Base-by-base conservation (phyloP, 805 yeast species). In the Alloascoidea africana region DNA sequence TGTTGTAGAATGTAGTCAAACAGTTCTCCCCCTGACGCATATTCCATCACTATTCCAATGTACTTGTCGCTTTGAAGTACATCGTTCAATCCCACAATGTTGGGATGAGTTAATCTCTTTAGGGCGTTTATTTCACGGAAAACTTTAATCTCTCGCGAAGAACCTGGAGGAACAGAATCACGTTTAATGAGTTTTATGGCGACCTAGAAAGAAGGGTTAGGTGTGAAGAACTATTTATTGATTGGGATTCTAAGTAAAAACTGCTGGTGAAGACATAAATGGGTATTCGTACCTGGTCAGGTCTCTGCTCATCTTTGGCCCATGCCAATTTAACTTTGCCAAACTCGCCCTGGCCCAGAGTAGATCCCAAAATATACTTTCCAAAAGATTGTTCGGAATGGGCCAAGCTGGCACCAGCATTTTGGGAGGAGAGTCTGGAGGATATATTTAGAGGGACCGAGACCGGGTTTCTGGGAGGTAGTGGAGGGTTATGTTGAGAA, bases 321-420 rank as follows among this genome's bases (percentile, higher is more conserved):
- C 96, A 89, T 11, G 96, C 97, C 16, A 91, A 65, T 55, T 89
- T 91, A 41, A 91, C 98, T 57, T 91, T 89, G 41, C 98, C 98
- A 57, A 91, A 91, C 54, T 91, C 98, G 36, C 98, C 98, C 59
- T 91, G 96, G 23, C 98, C 98, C 11, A 91, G 62, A 0, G 98
- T 89, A 11, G 94, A 77, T 2, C 97, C 98, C 4, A 91, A 66
- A 16, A 83, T 72, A 51, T 87, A 91, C 11, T 83, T 76, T 17
- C 98, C 98, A 54, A 91, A 87, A 32, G 94, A 69, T 33, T 49
- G 41, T 37, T 56, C 55, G 13, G 55, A 54, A 36, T 49, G 49
- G 18, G 45, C 49, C 13, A 53, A 41, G 32, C 47, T 41, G 6
- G 52, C n/a, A n/a, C n/a, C n/a, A n/a, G n/a, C n/a, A n/a, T n/a